These are phyloP conservation scores for Obelidium mucronatum DNA, from an alignment of 192 early-diverging fungal species.

Conservation along the genomic window DNA sequence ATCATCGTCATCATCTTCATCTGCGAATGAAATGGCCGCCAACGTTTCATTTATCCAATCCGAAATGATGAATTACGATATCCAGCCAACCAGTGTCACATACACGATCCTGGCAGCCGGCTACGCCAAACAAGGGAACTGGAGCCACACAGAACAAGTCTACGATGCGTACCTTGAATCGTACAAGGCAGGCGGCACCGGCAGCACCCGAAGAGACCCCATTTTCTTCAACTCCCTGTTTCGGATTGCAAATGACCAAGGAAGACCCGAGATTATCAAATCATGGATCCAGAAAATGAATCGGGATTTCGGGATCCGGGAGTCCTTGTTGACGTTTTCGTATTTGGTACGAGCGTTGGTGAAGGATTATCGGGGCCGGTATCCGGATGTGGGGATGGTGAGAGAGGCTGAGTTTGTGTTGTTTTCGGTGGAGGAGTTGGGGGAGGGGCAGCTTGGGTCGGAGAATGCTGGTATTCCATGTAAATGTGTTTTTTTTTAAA, in stretches of 20 bases:
- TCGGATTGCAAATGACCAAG: not conserved
- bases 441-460: not conserved
- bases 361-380: slow-evolving; percentile 3
- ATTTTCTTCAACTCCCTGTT: not conserved
- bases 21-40: not conserved
- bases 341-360: not conserved
- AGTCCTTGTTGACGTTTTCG: not conserved
- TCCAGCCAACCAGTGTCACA: not conserved
- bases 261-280: not conserved
- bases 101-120: not conserved
- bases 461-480: not conserved
- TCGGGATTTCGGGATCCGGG: too few relatives aligned
- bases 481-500: not conserved
- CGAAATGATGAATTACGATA: not conserved
- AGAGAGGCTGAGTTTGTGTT: not conserved
- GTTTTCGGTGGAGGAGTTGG: not conserved
- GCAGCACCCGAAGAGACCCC: not conserved
- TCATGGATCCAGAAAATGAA: not conserved
- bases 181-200: too few relatives aligned
- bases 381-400: not conserved
- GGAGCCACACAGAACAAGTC: not conserved
- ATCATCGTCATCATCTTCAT: not conserved
- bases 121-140: not conserved
- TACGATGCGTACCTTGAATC: not conserved
- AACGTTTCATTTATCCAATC: not conserved